Conservation (phyloP, 179 eudicot genomes). For the Beta lomatogona region DNA sequence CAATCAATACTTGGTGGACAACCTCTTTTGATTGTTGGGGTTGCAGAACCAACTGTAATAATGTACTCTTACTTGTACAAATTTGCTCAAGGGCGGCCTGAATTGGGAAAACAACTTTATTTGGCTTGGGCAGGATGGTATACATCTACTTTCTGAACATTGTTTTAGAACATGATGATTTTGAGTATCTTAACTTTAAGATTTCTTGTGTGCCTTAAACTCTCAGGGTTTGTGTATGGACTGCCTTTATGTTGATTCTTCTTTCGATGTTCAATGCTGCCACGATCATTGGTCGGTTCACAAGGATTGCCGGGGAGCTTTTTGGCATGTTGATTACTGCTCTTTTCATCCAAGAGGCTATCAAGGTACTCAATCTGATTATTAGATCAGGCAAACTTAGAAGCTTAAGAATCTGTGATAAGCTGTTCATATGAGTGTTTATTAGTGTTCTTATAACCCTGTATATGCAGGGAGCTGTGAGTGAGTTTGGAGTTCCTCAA, state of each 20-base stretch:
- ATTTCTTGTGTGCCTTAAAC: background rate
- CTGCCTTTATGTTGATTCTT: constrained; percentile 52
- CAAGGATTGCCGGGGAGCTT: constrained; percentile 29
- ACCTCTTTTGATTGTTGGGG: constrained; percentile 69
- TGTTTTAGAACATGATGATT: background rate
- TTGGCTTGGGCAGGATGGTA: constrained; percentile 77
- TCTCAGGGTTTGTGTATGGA: constrained; percentile 75
- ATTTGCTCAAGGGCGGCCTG: constrained; percentile 55
- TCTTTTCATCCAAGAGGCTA: constrained; percentile 66
- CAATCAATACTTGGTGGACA: constrained; percentile 82
- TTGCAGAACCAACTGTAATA: constrained; percentile 80
- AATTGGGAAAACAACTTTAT: constrained; percentile 52
- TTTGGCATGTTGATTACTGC: constrained; percentile 42
- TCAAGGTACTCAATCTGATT: constrained; percentile 39
- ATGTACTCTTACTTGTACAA: constrained; percentile 71
- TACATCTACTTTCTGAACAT: background rate
- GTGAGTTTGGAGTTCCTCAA: constrained; percentile 50
- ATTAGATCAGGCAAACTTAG: background rate
- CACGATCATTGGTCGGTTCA: constrained; percentile 56
- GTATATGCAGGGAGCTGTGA: constrained; percentile 47
- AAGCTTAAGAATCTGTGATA: background rate
- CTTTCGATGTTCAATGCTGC: constrained; percentile 55
- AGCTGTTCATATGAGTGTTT: background rate
- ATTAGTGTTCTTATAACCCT: constrained; percentile 3
- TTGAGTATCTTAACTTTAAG: background rate